phyloP scores from a whole-genome alignment of 2,329 filamentous ascomycete species.

The Nigrospora sphaerica region DNA sequence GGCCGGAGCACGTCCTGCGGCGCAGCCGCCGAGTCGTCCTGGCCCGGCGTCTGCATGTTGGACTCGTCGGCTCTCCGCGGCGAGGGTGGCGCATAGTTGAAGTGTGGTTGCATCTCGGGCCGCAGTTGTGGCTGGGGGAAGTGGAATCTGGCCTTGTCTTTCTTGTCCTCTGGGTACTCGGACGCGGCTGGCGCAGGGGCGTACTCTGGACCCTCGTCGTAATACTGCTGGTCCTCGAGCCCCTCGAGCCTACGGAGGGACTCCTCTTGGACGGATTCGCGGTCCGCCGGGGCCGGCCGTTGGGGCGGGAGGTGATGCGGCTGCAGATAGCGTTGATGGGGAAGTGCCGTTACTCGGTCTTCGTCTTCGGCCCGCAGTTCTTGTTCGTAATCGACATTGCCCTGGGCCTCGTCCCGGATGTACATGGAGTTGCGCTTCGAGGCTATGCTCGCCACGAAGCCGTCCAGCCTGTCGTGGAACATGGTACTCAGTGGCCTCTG shows the following conservation, averaged over 20 bases:
- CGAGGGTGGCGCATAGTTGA: slow-evolving; percentile 49
- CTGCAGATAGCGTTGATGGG: slow-evolving; percentile 58
- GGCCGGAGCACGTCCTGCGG: slow-evolving; percentile 19
- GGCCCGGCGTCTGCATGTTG: slow-evolving; percentile 16
- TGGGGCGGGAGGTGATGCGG: slow-evolving; percentile 36
- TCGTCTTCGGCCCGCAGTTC: slow-evolving; percentile 77
- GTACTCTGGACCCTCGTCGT: slow-evolving; percentile 21
- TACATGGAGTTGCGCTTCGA: slow-evolving; percentile 80
- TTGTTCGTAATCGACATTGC: slow-evolving; percentile 70
- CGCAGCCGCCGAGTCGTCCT: slow-evolving; percentile 9
- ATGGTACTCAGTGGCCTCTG: slow-evolving; percentile 63
- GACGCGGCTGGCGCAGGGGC: slow-evolving; percentile 15
- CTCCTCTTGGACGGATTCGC: slow-evolving; percentile 33
- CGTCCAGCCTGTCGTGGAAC: slow-evolving; percentile 82
- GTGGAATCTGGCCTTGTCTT: slow-evolving; percentile 41
- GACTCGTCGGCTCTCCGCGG: slow-evolving; percentile 25
- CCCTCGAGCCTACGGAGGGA: slow-evolving; percentile 43
- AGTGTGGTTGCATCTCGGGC: slow-evolving; percentile 43
- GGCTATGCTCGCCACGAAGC: slow-evolving; percentile 79
- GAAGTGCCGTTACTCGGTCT: slow-evolving; percentile 76
- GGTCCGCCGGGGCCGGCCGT: slow-evolving; percentile 21
- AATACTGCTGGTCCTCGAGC: slow-evolving; percentile 19
- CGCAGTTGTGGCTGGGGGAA: slow-evolving; percentile 47
- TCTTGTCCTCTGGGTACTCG: slow-evolving; percentile 23
- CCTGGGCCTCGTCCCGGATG: slow-evolving; percentile 74